These are phyloP conservation scores for sorghum (Sorghum bicolor) DNA, from an alignment of 176 grass and related monocot genomes.

Conservation along the genomic window DNA sequence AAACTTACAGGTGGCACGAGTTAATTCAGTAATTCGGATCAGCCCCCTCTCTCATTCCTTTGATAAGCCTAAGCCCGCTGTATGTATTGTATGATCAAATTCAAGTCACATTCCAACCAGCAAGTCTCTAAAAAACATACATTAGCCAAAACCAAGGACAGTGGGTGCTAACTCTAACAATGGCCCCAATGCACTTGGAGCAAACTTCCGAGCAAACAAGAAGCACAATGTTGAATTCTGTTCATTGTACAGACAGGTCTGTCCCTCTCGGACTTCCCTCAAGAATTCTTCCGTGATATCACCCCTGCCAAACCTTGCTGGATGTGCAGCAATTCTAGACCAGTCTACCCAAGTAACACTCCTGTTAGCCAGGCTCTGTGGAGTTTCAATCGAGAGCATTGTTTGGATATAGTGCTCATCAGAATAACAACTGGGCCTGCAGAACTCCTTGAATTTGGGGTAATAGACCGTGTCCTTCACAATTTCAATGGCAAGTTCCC, in stretches of 20 bases:
- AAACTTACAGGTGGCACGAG: constrained; percentile 10
- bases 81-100: background rate
- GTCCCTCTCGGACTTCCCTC: constrained; percentile 50
- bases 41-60: background rate
- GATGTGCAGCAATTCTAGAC: constrained; percentile 90
- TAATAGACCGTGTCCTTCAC: constrained; percentile 74
- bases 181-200: constrained; percentile 74
- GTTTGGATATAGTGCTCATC: constrained; percentile 98
- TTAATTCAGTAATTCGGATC: background rate
- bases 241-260: constrained; percentile 68
- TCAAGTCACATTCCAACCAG: background rate
- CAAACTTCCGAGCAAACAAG: constrained; percentile 87
- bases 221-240: constrained; percentile 62
- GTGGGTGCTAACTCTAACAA: constrained; percentile 64
- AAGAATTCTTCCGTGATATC: constrained; percentile 79
- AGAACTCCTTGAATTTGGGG: constrained; percentile 83
- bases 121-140: background rate
- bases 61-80: background rate
- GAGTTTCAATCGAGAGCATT: constrained; percentile 77
- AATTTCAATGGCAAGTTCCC: constrained; percentile 57
- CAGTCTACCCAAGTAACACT: constrained; percentile 91
- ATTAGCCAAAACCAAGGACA: constrained; percentile 51
- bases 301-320: constrained; percentile 75
- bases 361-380: constrained; percentile 71
- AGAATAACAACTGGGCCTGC: constrained; percentile 74